Conservation (phyloP, 352 stramenopile species). For the Pythium myriotylum region DNA sequence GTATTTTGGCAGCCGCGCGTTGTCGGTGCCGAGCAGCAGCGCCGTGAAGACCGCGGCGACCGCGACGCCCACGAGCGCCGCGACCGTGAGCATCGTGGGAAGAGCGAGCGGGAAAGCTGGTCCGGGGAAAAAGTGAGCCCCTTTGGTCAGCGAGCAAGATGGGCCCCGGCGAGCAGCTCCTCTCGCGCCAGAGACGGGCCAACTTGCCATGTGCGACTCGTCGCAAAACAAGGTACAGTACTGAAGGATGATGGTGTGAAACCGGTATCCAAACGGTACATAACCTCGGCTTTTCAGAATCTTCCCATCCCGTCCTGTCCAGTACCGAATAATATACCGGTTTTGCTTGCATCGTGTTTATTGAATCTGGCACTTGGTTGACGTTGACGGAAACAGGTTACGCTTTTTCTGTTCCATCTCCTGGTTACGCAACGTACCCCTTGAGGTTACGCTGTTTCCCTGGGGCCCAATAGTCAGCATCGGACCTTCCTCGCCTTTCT, state of each 20-base stretch:
- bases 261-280: no score
- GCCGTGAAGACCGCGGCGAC: conserved; percentile 47
- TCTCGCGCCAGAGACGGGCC: not conserved
- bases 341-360: conserved; percentile 5
- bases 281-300: no score
- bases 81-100: conserved; percentile 40
- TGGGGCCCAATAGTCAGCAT: not conserved
- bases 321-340: no score
- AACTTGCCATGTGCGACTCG: no score
- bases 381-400: conserved; percentile 6
- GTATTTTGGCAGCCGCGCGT: conserved; percentile 39
- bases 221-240: conserved; percentile 4
- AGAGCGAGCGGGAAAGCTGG: no score
- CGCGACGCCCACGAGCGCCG: conserved; percentile 33
- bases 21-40: conserved; percentile 57
- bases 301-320: no score
- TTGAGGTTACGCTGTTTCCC: not conserved
- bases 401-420: not conserved
- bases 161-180: not conserved
- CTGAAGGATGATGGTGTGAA: no score
- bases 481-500: not conserved
- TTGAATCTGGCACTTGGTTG: not conserved
- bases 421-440: conserved; percentile 9
- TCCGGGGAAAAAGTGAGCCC: not conserved
- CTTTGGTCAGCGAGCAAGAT: not conserved